Evolutionary conservation across 768 basidiomycete genomes (phyloP).

Genomic region (Lentinus brumalis): DNA sequence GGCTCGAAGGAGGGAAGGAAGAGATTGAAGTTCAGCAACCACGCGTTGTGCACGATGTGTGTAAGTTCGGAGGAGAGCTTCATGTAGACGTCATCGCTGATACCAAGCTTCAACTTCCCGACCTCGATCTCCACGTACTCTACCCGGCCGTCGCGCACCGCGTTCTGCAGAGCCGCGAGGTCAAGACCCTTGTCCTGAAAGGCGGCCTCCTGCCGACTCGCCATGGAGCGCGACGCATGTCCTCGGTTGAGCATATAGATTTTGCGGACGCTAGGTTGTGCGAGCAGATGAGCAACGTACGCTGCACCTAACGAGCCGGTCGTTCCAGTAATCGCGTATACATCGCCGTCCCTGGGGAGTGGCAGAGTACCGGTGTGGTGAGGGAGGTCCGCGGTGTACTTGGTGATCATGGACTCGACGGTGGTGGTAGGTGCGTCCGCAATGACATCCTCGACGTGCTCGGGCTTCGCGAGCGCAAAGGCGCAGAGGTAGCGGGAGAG

Average conservation of each 20-base stretch:
- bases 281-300: conserved; percentile 27
- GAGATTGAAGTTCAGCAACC: conserved; percentile 45
- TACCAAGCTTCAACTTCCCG: conserved; percentile 16
- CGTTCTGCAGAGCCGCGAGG: conserved; percentile 2
- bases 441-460: not conserved
- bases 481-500: conserved; percentile 12
- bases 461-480: conserved; percentile 6
- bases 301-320: conserved; percentile 34
- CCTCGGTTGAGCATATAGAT: conserved; percentile 27
- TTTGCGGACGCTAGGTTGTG: conserved; percentile 14
- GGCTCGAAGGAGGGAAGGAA: conserved; percentile 40
- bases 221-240: conserved; percentile 4
- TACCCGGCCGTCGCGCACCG: conserved; percentile 6
- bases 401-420: conserved; percentile 19
- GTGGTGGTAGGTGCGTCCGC: not conserved
- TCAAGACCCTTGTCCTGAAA: conserved; percentile 20
- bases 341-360: not conserved
- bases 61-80: conserved; percentile 18
- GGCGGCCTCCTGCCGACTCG: conserved; percentile 16
- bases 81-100: conserved; percentile 12
- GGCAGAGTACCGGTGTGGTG: conserved; percentile 1
- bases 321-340: conserved; percentile 29
- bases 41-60: conserved; percentile 34
- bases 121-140: conserved; percentile 24
- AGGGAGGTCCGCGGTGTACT: conserved; percentile 17